These are phyloP conservation scores for Viola pubescens DNA, from an alignment of 441 rosid genomes.

Conservation along the genomic window DNA sequence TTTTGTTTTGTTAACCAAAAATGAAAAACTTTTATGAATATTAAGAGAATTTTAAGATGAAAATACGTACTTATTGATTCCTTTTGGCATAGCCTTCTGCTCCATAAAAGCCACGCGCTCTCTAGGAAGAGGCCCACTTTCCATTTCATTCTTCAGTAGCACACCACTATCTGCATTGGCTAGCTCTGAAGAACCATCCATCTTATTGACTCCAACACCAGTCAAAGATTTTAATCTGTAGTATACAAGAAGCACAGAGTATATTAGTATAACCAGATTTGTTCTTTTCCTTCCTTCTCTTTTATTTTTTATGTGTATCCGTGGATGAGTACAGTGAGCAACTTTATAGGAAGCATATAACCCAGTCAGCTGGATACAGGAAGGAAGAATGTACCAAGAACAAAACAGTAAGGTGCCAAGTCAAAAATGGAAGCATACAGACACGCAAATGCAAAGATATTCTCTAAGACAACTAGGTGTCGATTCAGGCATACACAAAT, in stretches of 20 bases:
- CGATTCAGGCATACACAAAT: neutral
- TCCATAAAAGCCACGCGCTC: slow-evolving; percentile 41
- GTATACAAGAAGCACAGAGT: slow-evolving; percentile 9
- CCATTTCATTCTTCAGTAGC: slow-evolving; percentile 51
- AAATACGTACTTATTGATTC: slow-evolving; percentile 48
- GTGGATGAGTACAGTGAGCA: neutral
- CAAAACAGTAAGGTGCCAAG: neutral
- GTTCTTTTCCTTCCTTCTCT: neutral
- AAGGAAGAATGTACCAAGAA: neutral
- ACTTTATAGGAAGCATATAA: slow-evolving; percentile 4
- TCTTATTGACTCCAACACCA: slow-evolving; percentile 47
- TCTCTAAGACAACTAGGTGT: neutral
- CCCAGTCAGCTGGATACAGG: neutral
- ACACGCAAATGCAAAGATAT: neutral
- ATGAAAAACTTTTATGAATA: neutral
- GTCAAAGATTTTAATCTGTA: slow-evolving; percentile 62
- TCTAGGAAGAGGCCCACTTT: slow-evolving; percentile 43
- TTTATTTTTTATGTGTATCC: neutral
- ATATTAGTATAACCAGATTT: slow-evolving; percentile 3
- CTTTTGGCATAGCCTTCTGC: slow-evolving; percentile 51
- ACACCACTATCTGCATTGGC: slow-evolving; percentile 43
- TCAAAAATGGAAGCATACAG: neutral
- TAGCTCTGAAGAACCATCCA: slow-evolving; percentile 50
- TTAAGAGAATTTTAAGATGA: slow-evolving; percentile 14
- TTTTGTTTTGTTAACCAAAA: neutral